phyloP scores from a whole-genome alignment of 2,329 filamentous ascomycete genomes.

The Phoma sp. region DNA sequence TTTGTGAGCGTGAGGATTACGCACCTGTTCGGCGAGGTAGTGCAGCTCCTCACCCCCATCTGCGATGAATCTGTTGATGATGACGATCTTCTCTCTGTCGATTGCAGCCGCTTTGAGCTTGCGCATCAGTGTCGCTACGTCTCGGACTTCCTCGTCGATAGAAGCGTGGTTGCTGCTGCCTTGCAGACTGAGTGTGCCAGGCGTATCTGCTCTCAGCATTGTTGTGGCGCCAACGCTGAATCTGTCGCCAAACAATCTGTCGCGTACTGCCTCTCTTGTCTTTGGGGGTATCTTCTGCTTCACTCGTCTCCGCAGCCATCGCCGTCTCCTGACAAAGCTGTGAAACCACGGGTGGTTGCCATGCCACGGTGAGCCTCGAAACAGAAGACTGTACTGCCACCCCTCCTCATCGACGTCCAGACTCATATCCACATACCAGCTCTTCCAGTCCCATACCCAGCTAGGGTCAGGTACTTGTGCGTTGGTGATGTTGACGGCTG shows the following conservation, averaged over 20 bases:
- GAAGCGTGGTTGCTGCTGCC: slow-evolving; percentile 40
- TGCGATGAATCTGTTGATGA: slow-evolving; percentile 80
- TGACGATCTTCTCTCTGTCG: slow-evolving; percentile 89
- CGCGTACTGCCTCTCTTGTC: slow-evolving; percentile 38
- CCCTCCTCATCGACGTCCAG: slow-evolving; percentile 85
- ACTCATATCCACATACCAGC: slow-evolving; percentile 79
- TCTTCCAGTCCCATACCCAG: slow-evolving; percentile 86
- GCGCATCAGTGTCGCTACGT: slow-evolving; percentile 72
- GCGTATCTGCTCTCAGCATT: slow-evolving; percentile 34
- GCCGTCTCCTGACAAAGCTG: slow-evolving; percentile 87
- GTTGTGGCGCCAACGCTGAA: slow-evolving; percentile 49
- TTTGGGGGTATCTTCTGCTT: slow-evolving; percentile 60
- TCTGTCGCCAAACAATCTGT: slow-evolving; percentile 46
- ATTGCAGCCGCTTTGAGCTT: slow-evolving; percentile 74
- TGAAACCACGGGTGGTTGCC: slow-evolving; percentile 88
- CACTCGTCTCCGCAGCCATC: slow-evolving; percentile 83
- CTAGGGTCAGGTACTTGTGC: slow-evolving; percentile 92
- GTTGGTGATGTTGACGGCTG: slow-evolving; percentile 75
- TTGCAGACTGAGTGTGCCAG: slow-evolving; percentile 54
- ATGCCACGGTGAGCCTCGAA: slow-evolving; percentile 74
- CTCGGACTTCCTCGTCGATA: slow-evolving; percentile 61
- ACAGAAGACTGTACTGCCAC: slow-evolving; percentile 96
- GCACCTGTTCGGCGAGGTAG: slow-evolving; percentile 69
- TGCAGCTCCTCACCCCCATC: slow-evolving; percentile 73
- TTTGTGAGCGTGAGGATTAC: neutral